phyloP scores from a whole-genome alignment of 768 basidiomycete species.

The Fomitopsis pulvina region DNA sequence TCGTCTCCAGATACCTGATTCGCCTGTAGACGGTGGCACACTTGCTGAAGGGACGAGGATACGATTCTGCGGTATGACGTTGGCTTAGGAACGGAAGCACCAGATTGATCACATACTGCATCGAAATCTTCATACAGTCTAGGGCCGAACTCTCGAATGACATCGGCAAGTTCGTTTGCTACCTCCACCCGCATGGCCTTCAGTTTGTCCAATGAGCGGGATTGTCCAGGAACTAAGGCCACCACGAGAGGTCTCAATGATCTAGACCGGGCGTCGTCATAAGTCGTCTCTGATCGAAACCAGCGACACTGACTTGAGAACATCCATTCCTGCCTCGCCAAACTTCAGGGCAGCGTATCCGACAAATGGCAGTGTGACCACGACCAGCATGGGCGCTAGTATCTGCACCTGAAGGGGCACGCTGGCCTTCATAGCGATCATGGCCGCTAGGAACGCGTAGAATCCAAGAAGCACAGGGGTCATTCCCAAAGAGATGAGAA shows the following conservation, averaged over 20 bases:
- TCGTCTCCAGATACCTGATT: constrained; percentile 69
- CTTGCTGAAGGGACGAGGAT: constrained; percentile 80
- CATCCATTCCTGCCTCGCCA: constrained; percentile 96
- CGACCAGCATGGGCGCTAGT: constrained; percentile 72
- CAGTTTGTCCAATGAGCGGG: constrained; percentile 68
- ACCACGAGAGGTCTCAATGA: constrained; percentile 87
- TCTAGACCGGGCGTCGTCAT: constrained; percentile 33
- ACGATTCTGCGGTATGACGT: constrained; percentile 44
- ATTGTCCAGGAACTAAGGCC: constrained; percentile 84
- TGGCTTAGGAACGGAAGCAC: not conserved
- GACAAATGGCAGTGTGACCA: constrained; percentile 75
- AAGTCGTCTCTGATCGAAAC: not conserved
- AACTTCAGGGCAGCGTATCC: constrained; percentile 94
- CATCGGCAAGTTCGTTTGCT: constrained; percentile 75
- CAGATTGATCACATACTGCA: constrained; percentile 39
- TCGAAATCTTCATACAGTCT: constrained; percentile 84
- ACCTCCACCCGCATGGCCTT: constrained; percentile 68
- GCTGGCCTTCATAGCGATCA: constrained; percentile 62
- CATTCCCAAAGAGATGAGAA: constrained; percentile 87
- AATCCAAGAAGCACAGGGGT: constrained; percentile 80
- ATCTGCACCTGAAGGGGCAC: constrained; percentile 58
- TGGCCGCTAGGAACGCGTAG: constrained; percentile 76
- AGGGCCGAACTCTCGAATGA: constrained; percentile 87
- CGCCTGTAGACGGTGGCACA: constrained; percentile 73
- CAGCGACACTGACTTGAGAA: constrained; percentile 72